Percentiles rank a stretch among this genome's conserved stretches.
Conservation (phyloP, 1,284 basidiomycete species). For the Flammula alnicola region DNA sequence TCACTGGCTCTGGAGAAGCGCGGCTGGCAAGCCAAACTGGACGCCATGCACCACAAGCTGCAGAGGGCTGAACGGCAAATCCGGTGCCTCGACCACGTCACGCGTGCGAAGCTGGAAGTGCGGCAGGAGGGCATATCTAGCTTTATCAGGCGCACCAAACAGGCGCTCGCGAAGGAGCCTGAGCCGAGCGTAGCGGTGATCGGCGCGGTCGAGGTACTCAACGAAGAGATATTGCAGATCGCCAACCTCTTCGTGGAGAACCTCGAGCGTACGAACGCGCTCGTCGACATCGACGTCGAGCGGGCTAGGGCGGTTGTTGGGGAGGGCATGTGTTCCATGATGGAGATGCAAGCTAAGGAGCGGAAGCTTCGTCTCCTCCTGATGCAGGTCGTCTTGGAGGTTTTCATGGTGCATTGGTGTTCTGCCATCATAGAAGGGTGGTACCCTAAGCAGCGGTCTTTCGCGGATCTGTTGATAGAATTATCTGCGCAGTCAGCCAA, state of each 20-base stretch:
- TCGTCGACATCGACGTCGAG: background rate
- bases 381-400: constrained; percentile 13
- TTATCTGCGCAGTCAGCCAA: constrained; percentile 3
- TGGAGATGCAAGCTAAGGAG: constrained; percentile 1
- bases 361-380: background rate
- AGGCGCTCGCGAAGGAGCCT: background rate
- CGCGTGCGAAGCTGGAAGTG: constrained; percentile 10
- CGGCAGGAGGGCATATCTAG: background rate
- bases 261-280: background rate
- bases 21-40: constrained; percentile 17
- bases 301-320: constrained; percentile 6
- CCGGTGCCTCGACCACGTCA: constrained; percentile 13
- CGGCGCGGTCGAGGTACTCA: constrained; percentile 1
- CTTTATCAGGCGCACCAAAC: background rate
- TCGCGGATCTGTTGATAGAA: constrained; percentile 17
- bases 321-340: constrained; percentile 2
- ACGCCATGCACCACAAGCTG: constrained; percentile 12
- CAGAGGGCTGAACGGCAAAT: constrained; percentile 9
- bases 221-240: constrained; percentile 7
- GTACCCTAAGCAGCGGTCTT: constrained; percentile 22
- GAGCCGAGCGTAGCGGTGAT: constrained; percentile 6
- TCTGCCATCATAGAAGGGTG: constrained; percentile 21
- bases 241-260: constrained; percentile 9
- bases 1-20: constrained; percentile 12
- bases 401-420: constrained; percentile 23